Percentiles rank a stretch among this genome's conserved stretches.
These are phyloP conservation scores for Fraxinus nigra DNA, from an alignment of 305 asterid genomes.

Conservation along the genomic window DNA sequence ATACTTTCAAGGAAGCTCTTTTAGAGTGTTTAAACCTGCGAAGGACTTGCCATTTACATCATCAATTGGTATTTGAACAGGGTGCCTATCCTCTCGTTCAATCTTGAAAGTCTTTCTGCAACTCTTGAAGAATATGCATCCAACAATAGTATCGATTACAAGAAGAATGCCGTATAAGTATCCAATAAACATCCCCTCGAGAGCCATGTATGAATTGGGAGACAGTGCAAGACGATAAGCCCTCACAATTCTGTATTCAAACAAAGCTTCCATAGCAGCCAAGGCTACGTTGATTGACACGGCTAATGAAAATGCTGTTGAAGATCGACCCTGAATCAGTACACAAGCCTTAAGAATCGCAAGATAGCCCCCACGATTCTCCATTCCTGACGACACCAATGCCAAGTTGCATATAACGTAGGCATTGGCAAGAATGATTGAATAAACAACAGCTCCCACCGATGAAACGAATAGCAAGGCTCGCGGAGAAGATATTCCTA, in stretches of 20 bases:
- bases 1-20: slow-evolving; percentile 11
- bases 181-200: slow-evolving; percentile 53
- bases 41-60: slow-evolving; percentile 20
- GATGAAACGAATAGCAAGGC: slow-evolving; percentile 35
- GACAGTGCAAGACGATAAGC: slow-evolving; percentile 20
- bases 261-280: slow-evolving; percentile 56
- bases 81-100: slow-evolving; percentile 23
- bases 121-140: slow-evolving; percentile 43
- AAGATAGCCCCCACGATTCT: slow-evolving; percentile 37
- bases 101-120: slow-evolving; percentile 30
- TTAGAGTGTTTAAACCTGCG: slow-evolving; percentile 12
- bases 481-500: slow-evolving; percentile 34
- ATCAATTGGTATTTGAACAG: slow-evolving; percentile 26
- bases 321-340: slow-evolving; percentile 44
- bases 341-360: slow-evolving; percentile 45
- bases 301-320: slow-evolving; percentile 52
- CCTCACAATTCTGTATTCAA: slow-evolving; percentile 47
- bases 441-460: slow-evolving; percentile 40
- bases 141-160: slow-evolving; percentile 53
- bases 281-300: slow-evolving; percentile 39
- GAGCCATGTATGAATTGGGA: slow-evolving; percentile 21
- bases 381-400: slow-evolving; percentile 41
- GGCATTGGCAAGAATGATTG: slow-evolving; percentile 50
- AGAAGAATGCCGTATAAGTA: slow-evolving; percentile 50
- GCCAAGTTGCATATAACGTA: slow-evolving; percentile 46